phyloP scores from a whole-genome alignment of 805 yeast species.

The Suhomyces sp. region DNA sequence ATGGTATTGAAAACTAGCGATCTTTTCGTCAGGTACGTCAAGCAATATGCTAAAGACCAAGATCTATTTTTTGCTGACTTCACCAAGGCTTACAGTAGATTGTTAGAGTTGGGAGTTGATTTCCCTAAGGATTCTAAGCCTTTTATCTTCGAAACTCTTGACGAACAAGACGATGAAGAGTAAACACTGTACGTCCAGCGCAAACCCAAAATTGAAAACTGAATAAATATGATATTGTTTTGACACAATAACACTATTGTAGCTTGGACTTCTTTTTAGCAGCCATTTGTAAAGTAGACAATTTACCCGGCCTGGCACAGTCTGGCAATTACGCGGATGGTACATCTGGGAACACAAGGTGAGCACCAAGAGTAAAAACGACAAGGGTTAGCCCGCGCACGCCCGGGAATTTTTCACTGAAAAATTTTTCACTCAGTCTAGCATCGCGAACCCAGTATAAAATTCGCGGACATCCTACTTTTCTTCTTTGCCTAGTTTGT shows the following conservation, averaged over 20 bases:
- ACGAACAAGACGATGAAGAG: slow-evolving; percentile 49
- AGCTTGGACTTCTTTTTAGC: neutral
- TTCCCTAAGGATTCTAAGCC: slow-evolving; percentile 50
- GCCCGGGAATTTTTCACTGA: slow-evolving; percentile 3
- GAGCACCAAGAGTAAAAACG: neutral
- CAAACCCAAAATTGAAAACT: neutral
- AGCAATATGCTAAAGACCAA: slow-evolving; percentile 48
- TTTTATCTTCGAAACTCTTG: slow-evolving; percentile 62
- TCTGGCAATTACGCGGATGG: neutral
- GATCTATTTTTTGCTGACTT: slow-evolving; percentile 50
- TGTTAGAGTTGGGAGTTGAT: slow-evolving; percentile 43
- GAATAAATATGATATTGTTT: neutral
- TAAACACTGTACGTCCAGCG: no score
- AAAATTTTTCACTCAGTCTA: slow-evolving; percentile 7
- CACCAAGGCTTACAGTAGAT: slow-evolving; percentile 42
- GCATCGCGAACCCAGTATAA: slow-evolving; percentile 1
- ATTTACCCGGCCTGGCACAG: slow-evolving; percentile 1
- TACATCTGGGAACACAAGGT: neutral
- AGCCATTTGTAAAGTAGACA: neutral
- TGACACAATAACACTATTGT: neutral
- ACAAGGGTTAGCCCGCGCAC: slow-evolving; percentile 1
- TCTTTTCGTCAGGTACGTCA: slow-evolving; percentile 44
- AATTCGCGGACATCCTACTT: neutral
- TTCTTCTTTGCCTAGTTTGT: neutral
- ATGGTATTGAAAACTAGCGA: slow-evolving; percentile 50